Conservation (phyloP, 192 early-diverging fungal genomes). For the Entomortierella chlamydospora region DNA sequence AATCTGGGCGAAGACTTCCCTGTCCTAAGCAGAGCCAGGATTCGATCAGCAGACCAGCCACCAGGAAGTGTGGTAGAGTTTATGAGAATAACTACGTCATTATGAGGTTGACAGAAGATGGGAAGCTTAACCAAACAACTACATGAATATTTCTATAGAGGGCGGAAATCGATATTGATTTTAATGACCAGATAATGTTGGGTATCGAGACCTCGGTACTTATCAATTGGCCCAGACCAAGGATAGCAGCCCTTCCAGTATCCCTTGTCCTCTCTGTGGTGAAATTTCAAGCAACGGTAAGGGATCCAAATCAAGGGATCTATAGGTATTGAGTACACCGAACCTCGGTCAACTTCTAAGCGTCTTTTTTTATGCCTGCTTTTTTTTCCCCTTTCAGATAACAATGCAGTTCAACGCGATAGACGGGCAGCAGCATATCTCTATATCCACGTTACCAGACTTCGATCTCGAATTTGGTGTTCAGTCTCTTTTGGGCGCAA, state of each 20-base stretch:
- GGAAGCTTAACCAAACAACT: not conserved
- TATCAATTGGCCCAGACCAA: constrained; percentile 94
- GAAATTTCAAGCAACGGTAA: constrained; percentile 90
- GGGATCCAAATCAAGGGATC: not conserved
- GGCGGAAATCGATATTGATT: constrained; percentile 87
- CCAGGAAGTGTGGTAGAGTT: constrained; percentile 62
- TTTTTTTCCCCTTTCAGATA: constrained; percentile 50
- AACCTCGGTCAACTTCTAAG: not conserved
- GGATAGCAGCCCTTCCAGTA: constrained; percentile 92
- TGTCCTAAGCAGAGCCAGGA: constrained; percentile 66
- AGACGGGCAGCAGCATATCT: constrained; percentile 62
- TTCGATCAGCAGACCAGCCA: constrained; percentile 62
- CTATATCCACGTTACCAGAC: constrained; percentile 68
- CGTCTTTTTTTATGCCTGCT: not conserved
- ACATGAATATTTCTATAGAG: constrained; percentile 54
- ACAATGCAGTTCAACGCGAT: constrained; percentile 56
- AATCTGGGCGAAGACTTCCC: constrained; percentile 70
- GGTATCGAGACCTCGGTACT: constrained; percentile 92
- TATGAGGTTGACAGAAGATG: no score
- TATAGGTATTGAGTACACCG: not conserved
- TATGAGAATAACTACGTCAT: not conserved
- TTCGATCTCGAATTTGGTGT: constrained; percentile 90
- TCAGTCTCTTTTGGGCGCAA: constrained; percentile 90
- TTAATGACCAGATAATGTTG: constrained; percentile 93
- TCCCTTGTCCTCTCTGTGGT: constrained; percentile 87